Conservation (phyloP, 129 eudicot genomes). For the Artemisia argyi region DNA sequence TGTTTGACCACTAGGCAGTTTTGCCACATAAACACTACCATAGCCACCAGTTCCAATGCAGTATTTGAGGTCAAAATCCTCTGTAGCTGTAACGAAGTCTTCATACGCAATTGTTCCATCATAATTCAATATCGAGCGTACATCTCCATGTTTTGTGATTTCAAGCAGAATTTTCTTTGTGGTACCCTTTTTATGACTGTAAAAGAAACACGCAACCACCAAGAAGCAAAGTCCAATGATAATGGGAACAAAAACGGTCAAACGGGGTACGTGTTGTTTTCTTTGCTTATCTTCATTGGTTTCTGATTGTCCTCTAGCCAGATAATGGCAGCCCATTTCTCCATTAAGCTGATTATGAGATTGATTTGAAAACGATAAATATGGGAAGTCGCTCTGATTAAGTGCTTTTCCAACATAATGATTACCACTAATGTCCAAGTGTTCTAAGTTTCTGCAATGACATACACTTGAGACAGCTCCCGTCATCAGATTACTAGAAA, state of each 20-base stretch:
- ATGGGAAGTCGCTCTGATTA: neutral
- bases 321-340: neutral
- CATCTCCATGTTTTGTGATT: constrained; percentile 22
- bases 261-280: neutral
- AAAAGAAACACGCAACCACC: neutral
- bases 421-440: constrained; percentile 22
- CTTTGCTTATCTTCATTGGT: neutral
- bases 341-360: constrained; percentile 10
- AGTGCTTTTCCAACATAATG: constrained; percentile 6
- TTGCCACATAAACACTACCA: constrained; percentile 35
- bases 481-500: constrained; percentile 21
- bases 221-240: constrained; percentile 7
- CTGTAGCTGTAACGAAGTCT: constrained; percentile 35
- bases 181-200: neutral
- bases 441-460: neutral
- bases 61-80: constrained; percentile 38
- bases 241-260: constrained; percentile 14
- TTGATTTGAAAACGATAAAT: neutral
- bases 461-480: constrained; percentile 3
- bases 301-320: no score
- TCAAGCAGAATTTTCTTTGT: neutral
- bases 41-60: constrained; percentile 47
- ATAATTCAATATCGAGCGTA: constrained; percentile 28
- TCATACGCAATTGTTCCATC: constrained; percentile 36
- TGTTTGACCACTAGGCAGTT: constrained; percentile 29